phyloP scores from a whole-genome alignment of 495 filamentous ascomycete species.

The Aspergillus kassunensis region DNA sequence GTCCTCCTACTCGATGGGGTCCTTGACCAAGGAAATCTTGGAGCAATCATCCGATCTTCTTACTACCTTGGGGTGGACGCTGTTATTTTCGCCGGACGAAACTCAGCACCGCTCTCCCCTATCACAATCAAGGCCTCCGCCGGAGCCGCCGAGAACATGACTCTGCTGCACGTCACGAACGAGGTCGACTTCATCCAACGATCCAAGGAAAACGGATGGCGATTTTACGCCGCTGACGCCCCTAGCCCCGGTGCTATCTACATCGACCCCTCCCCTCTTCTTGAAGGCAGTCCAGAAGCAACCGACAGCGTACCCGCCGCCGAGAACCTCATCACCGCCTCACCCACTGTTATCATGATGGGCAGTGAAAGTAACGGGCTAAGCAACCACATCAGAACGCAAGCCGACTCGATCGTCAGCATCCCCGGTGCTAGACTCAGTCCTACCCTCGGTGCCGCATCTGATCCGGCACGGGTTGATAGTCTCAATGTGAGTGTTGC shows the following conservation, averaged over 20 bases:
- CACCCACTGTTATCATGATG: slow-evolving; percentile 74
- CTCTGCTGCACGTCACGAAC: slow-evolving; percentile 61
- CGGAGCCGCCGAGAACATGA: slow-evolving; percentile 77
- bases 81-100: slow-evolving; percentile 60
- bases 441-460: slow-evolving; percentile 25
- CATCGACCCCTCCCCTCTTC: slow-evolving; percentile 15
- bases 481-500: slow-evolving; percentile 88
- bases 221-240: slow-evolving; percentile 73
- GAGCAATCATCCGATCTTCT: slow-evolving; percentile 79
- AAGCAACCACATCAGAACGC: slow-evolving; percentile 51
- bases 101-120: slow-evolving; percentile 67
- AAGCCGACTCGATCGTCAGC: slow-evolving; percentile 58
- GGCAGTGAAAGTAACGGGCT: slow-evolving; percentile 82
- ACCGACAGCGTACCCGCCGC: not conserved
- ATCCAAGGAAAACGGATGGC: slow-evolving; percentile 71
- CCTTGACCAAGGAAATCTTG: slow-evolving; percentile 83
- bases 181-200: slow-evolving; percentile 64
- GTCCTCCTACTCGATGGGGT: slow-evolving; percentile 81
- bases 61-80: slow-evolving; percentile 83
- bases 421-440: slow-evolving; percentile 45
- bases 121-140: slow-evolving; percentile 81
- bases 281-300: not conserved
- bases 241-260: slow-evolving; percentile 34
- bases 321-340: slow-evolving; percentile 33
- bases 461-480: slow-evolving; percentile 52